Base-by-base conservation (phyloP, 257 asterid genomes). In the Lithospermum erythrorhizon region DNA sequence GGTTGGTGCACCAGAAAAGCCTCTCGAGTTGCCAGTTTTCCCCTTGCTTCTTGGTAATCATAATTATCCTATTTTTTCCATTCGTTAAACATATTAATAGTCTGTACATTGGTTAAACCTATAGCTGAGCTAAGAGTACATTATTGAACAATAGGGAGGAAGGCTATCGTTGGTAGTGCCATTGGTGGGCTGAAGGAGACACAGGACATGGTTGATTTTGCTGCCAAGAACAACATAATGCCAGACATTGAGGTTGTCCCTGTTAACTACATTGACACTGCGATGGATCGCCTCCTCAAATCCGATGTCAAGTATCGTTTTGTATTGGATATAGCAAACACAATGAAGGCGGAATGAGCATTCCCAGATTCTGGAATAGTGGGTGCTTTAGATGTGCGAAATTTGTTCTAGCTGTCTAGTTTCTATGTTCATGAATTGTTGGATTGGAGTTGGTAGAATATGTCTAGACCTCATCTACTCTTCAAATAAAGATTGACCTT, bases 161-260 rank as follows among this genome's bases (percentile, higher is more conserved):
- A 71, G 63, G 32, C 61, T 9, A 9, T 78, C 19, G 74, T 61
- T 1, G 82, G 79, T 3, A 73, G 79, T 55, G 58, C 45, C 5
- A 71, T 59, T 21, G 82, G 82, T 13, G 82, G 82, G 13, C 10
- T 78, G 58, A 77, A 77, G 59, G 82, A 77, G 63, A 70, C 75
- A 2, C 79, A 73, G 64, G 79, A 77, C 45, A 73, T 77, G 82
- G 67, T 74, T 4, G 79, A 78, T 41, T 78, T 73, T 66, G 79
- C 79, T 7, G 82, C 82, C 21, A 53, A 78, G 61, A 66, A 77
- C 57, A 65, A 65, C 54, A 71, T 79, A 47, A 14, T 64, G 21
- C 71, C 85, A 1, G 82, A 79, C 0, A 66, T 79, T 27, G 85
- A 80, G 70, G 10, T 80, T 8, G 41, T 80, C 18, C 72, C 76